Base-by-base conservation (phyloP, 2,329 filamentous ascomycete species). In the Cercospora zeina region DNA sequence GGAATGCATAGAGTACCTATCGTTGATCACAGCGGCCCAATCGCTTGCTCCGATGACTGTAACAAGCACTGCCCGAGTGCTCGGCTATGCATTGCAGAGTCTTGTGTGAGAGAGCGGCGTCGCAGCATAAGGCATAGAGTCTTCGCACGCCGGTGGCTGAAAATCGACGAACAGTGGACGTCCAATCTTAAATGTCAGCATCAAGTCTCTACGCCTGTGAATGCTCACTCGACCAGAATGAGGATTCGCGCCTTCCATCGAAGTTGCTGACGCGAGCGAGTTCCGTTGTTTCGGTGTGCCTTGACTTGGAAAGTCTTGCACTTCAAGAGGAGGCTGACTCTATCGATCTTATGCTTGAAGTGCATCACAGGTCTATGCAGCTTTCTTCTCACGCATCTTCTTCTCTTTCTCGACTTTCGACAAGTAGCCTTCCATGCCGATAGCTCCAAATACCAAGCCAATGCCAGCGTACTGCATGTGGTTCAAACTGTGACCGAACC, bases 401-500 rank as follows among this genome's bases (percentile, higher is more conserved):
- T 85, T 87, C 72, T 86, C 80, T 83, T 97, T 97, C 81, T 96
- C 93, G 68, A 84, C 81, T 67, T 89, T 83, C 61, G 89, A 88
- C 71, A 97, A 90, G 66, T 86, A 81, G 1, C 89, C 93, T 79
- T 99, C 95, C 36, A 93, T 90, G 31, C 92, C 95, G 73, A 99
- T 93, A 56, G 93, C 95, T 27, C 93, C 92, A 80, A 99, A 99
- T 8, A 99, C 95, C 62, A 99, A 81, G 0, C 85, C 88, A 33
- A 99, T 93, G 66, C 95, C 95, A 6, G 96, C 80, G 90, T 93
- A 96, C 79, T 99, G 95, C 83, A 93, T 96, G n/a, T 81, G 79
- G 30, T 86, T 89, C 54, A 99, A 83, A 66, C 84, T 85, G 77
- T 99, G 95, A 30, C 95, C 95, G 75, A 97, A 99, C 79, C 91